Evolutionary conservation across 78 protist genomes (phyloP).

Genomic region (Dictyostelium intermedium): DNA sequence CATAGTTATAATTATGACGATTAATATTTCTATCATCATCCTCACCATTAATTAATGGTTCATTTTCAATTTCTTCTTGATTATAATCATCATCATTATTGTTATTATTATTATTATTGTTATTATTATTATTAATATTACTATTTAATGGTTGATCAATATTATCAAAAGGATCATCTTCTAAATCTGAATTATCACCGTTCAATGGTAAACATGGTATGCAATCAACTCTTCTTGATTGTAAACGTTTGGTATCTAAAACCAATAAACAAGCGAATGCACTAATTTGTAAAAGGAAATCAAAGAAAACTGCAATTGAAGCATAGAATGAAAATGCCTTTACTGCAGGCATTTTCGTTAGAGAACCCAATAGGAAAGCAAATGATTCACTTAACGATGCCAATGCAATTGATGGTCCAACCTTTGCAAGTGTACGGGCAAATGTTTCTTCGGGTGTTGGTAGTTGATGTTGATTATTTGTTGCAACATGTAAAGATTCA

Average conservation of each 20-base stretch:
- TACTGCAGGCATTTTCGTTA: constrained; percentile 89
- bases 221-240: constrained; percentile 69
- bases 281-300: constrained; percentile 83
- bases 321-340: constrained; percentile 85
- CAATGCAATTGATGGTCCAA: constrained; percentile 85
- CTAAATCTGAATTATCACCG: constrained; percentile 32
- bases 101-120: not conserved
- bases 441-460: constrained; percentile 44
- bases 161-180: constrained; percentile 8
- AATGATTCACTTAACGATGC: constrained; percentile 85
- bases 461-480: not conserved
- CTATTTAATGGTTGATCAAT: not conserved
- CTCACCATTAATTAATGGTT: not conserved
- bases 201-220: constrained; percentile 58
- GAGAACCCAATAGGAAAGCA: constrained; percentile 86
- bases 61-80: not conserved
- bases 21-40: not conserved
- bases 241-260: constrained; percentile 72
- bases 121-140: not conserved
- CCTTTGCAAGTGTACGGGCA: constrained; percentile 57
- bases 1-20: not conserved
- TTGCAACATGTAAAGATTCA: constrained; percentile 20
- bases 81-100: not conserved
- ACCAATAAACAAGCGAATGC: constrained; percentile 62
- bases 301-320: constrained; percentile 74